Base-by-base conservation (phyloP, 2,329 filamentous ascomycete genomes). In the Pestalotiopsis fici region DNA sequence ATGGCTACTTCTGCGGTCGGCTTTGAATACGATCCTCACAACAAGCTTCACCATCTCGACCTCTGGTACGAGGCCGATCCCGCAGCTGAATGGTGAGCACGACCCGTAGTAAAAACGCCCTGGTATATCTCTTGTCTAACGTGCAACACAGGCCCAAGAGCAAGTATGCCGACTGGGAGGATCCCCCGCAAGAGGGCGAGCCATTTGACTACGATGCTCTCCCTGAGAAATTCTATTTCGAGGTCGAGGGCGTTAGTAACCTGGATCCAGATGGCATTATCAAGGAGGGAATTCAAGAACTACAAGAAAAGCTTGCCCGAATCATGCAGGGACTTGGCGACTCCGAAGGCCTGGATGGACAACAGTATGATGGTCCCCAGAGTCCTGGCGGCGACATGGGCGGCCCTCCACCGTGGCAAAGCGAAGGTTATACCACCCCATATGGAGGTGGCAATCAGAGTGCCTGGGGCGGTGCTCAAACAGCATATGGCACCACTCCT, bases 1-100 rank as follows among this genome's bases (percentile, higher is more conserved):
- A 93, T 94, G 75, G 95, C 96, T 2, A 95, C 93, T 43, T 88
- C 94, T 54, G 96, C 96, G 3, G 91, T 99, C 54, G 95, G 94
- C 27, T 99, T 99, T 78, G 96, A 99, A 81, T 99, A 99, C 80
- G 96, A 99, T 78, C 96, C 96, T 69, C 93, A 97, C 80, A 99
- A 99, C 83, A 98, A 97, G 82, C 84, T 99, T 71, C 89, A 91
- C 72, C 96, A 99, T 81, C 86, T 96, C 66, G 93, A 97, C 76
- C 89, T 97, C 80, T 99, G 96, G 96, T 98, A 94, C 78, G 96
- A 99, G 84, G 88, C 91, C 73, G 92, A 97, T 80, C 82, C 93
- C 1, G 86, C 88, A 68, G 87, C 90, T 75, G 95, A 98, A 85
- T 98, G 95, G 95, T 97, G 83, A 80, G 90, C 37, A 21, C 37